These are phyloP conservation scores for Asterionellopsis glacialis DNA, from an alignment of 108 stramenopile genomes.

Conservation along the genomic window DNA sequence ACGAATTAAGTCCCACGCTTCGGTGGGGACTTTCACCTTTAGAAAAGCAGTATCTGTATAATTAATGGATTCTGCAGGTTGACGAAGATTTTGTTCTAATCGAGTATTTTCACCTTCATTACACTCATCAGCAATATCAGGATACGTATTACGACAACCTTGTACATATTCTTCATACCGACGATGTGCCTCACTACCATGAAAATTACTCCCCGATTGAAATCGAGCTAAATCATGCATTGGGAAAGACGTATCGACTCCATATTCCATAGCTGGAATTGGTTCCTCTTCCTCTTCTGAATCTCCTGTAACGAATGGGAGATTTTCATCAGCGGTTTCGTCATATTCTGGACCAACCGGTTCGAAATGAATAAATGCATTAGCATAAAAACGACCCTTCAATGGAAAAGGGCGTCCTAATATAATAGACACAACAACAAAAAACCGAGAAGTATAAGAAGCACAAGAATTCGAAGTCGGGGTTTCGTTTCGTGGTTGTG, in stretches of 20 bases:
- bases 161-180: conserved; percentile 32
- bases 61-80: conserved; percentile 57
- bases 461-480: no score
- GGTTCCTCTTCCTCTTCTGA: conserved; percentile 4
- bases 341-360: conserved; percentile 40
- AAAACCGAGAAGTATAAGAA: no score
- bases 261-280: conserved; percentile 34
- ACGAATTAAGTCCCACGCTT: conserved; percentile 46
- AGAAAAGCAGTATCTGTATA: conserved; percentile 69
- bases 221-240: conserved; percentile 38
- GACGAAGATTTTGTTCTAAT: conserved; percentile 50
- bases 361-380: conserved; percentile 86
- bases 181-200: background rate
- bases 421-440: conserved; percentile 36
- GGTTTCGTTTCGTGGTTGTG: no score
- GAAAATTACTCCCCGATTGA: conserved; percentile 16
- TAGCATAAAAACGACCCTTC: conserved; percentile 71
- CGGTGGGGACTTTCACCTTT: conserved; percentile 51
- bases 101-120: conserved; percentile 28
- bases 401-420: conserved; percentile 81
- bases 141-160: conserved; percentile 28
- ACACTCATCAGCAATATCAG: conserved; percentile 15
- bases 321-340: conserved; percentile 7
- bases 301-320: conserved; percentile 12
- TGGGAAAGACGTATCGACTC: conserved; percentile 80